Base-by-base conservation (phyloP, 2,329 filamentous ascomycete genomes). In the Fusarium robinianum region DNA sequence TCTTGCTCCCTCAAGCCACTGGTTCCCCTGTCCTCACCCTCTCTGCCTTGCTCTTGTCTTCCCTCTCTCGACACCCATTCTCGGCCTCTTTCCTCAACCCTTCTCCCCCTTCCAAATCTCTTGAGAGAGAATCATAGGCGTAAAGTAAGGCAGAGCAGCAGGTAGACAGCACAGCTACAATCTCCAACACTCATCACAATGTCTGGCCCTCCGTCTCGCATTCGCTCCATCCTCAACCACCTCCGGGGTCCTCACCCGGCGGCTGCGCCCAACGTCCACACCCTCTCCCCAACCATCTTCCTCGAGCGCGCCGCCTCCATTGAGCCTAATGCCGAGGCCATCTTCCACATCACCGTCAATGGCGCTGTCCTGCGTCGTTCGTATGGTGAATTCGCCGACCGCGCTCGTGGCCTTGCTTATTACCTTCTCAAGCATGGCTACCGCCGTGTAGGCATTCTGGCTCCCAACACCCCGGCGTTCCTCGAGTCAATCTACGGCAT, bases 391-490 rank as follows among this genome's bases (percentile, higher is more conserved):
- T 83, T 90, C 46, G 88, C 94, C 11, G 88, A 96, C 63, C 88
- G 94, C 29, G 88, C 91, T 3, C 75, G 88, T 27, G 94, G 92
- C 1, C 73, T 99, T 12, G 91, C 90, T 10, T 97, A 95, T 70
- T 97, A 87, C 66, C 66, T 99, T 43, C 80, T 80, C 57, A 88
- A 88, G 66, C 81, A 88, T 63, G 78, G 80, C 5, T 83, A 82
- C 62, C 85, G 82, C 61, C 79, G 88, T 47, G 87, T 97, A 5
- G 94, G 94, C 6, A 85, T 99, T 33, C 75, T 99, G 8, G 85
- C 84, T 7, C 88, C 94, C 3, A 99, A 99, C 66, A 99, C 94
- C 1, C 94, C 94, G 0, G 91, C 91, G 0, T 97, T 97, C 61
- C 75, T 99, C 18, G 92, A 97, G 70, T 81, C 84, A 6, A 88